Evolutionary conservation across 108 stramenopile genomes (phyloP), one percentile per base, ranked within the genome.

Genomic region (Pseudonitzschia delicatissima): DNA sequence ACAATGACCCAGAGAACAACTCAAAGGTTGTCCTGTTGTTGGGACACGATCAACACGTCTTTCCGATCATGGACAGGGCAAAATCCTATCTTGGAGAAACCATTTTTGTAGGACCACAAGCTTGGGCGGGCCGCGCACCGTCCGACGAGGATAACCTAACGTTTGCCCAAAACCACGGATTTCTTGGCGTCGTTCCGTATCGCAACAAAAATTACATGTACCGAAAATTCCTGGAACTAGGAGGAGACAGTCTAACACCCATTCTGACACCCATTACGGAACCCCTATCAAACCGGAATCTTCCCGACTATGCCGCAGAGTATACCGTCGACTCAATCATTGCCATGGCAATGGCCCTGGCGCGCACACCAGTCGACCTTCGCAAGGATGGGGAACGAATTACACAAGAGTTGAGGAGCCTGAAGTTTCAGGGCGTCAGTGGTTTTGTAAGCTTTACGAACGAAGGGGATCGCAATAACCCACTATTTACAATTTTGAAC

Each of bases 1-100:
- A 21, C 7, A 29, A 60, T 29, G 42, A 60, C 28, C 68, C 68
- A 9, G 29, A 25, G 27, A 69, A 34, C 21, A 69, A 60, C 29
- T 69, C 58, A 13, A 53, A 36, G 34, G 55, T 69, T 17, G 39
- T 69, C 28, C 15, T 69, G 57, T 36, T 69, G 20, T 17, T 69
- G 20, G 68, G 55, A 29, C 53, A 69, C n/a, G 25, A 28, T 28
- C 29, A 29, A 21, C 36, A 69, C 26, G 68, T 42, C 37, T 60
- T 57, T 29, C 68, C 58, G 7, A 44, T 69, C 31, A 15, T 69
- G 8, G 25, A 69, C 27, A 40, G 7, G 7, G 68, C 68, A 13
- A 37, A 69, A 28, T 17, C 12, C 5, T 36, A 51, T 13, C 60
- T 69, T 69, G 58, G 45, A 34, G 55, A 37, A 39, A 58, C 59